These are phyloP conservation scores for Calophaca sinica DNA, from an alignment of 306 rosid species.

Conservation along the genomic window DNA sequence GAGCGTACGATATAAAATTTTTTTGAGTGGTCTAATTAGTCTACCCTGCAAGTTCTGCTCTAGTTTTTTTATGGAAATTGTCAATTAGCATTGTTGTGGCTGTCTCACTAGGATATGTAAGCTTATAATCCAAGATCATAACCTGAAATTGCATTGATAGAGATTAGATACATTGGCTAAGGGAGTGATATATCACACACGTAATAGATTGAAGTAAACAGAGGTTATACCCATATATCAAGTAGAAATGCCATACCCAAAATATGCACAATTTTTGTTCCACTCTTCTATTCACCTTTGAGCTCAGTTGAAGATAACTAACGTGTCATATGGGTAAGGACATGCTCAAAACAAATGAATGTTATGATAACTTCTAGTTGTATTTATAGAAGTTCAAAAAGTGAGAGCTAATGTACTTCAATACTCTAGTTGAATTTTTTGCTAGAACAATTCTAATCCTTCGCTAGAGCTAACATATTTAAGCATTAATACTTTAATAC, in stretches of 20 bases:
- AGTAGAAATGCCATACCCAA: constrained; percentile 18
- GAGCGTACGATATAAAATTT: constrained; percentile 21
- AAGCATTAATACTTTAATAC: no score
- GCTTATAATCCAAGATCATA: constrained; percentile 90
- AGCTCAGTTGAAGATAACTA: no score
- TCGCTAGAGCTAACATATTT: no score
- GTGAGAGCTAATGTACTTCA: no score
- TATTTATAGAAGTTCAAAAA: no score
- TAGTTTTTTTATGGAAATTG: constrained; percentile 75
- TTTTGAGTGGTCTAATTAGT: constrained; percentile 25
- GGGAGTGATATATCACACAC: constrained; percentile 13
- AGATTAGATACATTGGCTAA: constrained; percentile 28
- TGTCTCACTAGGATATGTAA: constrained; percentile 93
- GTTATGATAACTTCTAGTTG: no score
- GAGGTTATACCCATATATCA: background rate
- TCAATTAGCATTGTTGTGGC: constrained; percentile 96
- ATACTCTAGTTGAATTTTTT: no score
- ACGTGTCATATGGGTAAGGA: no score
- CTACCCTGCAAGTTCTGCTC: constrained; percentile 93
- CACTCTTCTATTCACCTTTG: background rate
- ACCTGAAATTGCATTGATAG: constrained; percentile 59
- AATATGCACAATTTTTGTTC: background rate
- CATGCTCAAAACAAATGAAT: no score
- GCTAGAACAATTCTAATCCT: no score
- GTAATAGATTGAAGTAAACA: constrained; percentile 12